Percentiles rank a stretch among this genome's conserved stretches.
These are phyloP conservation scores for Malus hybrid DNA, from an alignment of 331 rosid species.

Conservation along the genomic window DNA sequence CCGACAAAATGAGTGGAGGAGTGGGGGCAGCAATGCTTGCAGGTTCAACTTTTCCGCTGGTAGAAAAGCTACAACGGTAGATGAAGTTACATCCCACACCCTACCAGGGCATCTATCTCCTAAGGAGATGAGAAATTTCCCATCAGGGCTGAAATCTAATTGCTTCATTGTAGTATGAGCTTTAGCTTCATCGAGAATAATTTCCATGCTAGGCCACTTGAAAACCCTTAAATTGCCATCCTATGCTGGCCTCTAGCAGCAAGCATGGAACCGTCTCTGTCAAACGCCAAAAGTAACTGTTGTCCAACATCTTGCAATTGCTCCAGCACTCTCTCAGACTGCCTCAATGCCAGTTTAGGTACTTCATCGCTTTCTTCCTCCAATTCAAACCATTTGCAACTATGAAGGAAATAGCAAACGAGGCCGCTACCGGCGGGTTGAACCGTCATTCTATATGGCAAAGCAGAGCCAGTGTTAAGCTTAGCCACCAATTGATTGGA, in stretches of 20 bases:
- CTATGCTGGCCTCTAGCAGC: constrained; percentile 94
- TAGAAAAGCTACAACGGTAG: constrained; percentile 46
- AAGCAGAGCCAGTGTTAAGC: constrained; percentile 51
- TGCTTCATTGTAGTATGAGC: constrained; percentile 72
- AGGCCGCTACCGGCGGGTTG: constrained; percentile 71
- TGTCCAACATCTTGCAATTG: constrained; percentile 59
- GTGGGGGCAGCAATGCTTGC: no score
- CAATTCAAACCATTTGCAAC: constrained; percentile 85
- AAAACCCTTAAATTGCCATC: constrained; percentile 79
- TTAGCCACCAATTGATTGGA: constrained; percentile 53
- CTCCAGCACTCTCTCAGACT: constrained; percentile 40
- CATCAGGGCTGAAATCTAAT: constrained; percentile 80
- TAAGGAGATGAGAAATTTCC: constrained; percentile 68
- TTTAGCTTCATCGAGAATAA: constrained; percentile 43
- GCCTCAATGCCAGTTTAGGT: constrained; percentile 37
- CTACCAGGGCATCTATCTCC: constrained; percentile 80
- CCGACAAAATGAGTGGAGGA: no score
- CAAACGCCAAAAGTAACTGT: constrained; percentile 73
- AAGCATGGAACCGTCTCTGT: constrained; percentile 58
- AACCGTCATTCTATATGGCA: constrained; percentile 85
- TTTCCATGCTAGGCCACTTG: constrained; percentile 91
- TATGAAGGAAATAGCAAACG: constrained; percentile 58
- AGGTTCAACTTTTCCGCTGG: constrained; percentile 31
- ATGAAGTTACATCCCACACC: constrained; percentile 79
- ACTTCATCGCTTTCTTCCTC: constrained; percentile 29